These are phyloP conservation scores for Fusarium sp. DNA, from an alignment of 2,329 filamentous ascomycete species.

Conservation along the genomic window DNA sequence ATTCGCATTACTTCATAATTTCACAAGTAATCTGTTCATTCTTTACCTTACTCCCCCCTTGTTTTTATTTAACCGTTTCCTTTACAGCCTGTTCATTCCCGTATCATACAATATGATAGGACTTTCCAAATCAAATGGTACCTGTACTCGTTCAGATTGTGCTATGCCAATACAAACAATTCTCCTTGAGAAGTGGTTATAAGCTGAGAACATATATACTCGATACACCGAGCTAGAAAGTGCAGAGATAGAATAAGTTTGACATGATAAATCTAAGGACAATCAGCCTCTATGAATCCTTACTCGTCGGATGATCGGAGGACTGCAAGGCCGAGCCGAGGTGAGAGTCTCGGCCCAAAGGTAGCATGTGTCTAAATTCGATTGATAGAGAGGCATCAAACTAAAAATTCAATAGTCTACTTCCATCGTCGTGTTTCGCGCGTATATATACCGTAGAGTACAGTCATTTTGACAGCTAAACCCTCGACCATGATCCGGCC, in stretches of 20 bases:
- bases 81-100: neutral
- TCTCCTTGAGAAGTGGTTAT: neutral
- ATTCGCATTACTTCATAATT: neutral
- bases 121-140: neutral
- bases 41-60: slow-evolving; percentile 43
- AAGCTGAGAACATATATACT: neutral
- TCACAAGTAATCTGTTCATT: slow-evolving; percentile 61
- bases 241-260: neutral
- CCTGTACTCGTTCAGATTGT: neutral
- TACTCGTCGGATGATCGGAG: neutral
- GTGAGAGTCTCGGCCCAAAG: neutral
- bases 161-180: neutral
- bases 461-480: neutral
- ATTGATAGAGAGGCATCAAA: neutral
- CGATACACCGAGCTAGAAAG: neutral
- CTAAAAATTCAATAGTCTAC: neutral
- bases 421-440: neutral
- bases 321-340: neutral
- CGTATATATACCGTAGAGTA: neutral
- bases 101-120: neutral
- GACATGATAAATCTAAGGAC: neutral
- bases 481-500: neutral
- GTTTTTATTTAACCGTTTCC: neutral
- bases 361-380: neutral
- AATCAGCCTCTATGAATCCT: neutral